phyloP scores from a whole-genome alignment of 345 rosid genomes.

The Conringia planisiliqua region DNA sequence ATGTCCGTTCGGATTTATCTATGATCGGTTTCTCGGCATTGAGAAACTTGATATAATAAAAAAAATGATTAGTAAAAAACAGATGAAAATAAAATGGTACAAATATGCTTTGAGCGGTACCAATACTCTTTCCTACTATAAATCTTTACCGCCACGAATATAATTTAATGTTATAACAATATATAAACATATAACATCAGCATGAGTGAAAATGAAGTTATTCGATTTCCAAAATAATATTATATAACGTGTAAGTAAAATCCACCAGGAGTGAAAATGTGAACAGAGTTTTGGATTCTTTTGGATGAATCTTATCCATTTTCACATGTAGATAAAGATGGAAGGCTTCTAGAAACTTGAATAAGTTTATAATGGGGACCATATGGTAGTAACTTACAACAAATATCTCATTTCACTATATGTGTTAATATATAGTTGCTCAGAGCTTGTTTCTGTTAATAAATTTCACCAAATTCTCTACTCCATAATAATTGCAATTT shows the following conservation, averaged over 20 bases:
- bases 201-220: not conserved
- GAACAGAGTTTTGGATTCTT: slow-evolving; percentile 15
- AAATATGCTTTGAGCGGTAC: too few species aligned
- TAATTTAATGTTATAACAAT: not conserved
- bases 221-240: not conserved
- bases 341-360: slow-evolving; percentile 29
- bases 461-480: not conserved
- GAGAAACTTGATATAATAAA: too few species aligned
- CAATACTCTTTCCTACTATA: not conserved
- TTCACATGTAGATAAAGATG: slow-evolving; percentile 6
- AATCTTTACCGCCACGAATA: not conserved
- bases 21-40: too few species aligned
- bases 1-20: too few species aligned
- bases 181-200: not conserved
- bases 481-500: not conserved
- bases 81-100: too few species aligned
- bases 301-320: slow-evolving; percentile 14
- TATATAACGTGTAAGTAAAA: not conserved
- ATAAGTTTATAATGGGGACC: slow-evolving; percentile 15
- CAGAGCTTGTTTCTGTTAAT: not conserved
- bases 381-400: not conserved
- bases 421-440: not conserved
- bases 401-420: slow-evolving; percentile 1
- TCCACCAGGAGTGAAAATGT: slow-evolving; percentile 4
- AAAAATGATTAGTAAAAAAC: too few species aligned